Evolutionary conservation across 2,329 filamentous ascomycete genomes (phyloP).

Genomic region (Aspergillus persii): DNA sequence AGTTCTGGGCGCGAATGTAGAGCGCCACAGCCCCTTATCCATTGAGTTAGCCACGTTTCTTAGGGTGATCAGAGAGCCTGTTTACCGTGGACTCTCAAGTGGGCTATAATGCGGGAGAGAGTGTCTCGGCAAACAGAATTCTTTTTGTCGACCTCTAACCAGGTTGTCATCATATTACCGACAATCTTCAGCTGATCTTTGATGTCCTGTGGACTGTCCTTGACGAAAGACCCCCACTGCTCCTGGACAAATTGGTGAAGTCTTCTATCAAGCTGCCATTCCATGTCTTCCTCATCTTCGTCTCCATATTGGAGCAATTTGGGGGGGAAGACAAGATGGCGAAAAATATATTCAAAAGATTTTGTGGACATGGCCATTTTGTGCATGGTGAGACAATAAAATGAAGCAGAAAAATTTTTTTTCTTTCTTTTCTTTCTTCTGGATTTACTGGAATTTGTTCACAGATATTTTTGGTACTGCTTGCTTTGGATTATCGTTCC

Average conservation of each 20-base stretch:
- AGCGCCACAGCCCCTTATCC: slow-evolving; percentile 32
- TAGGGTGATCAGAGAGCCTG: background rate
- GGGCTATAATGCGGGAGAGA: background rate
- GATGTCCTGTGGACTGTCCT: background rate
- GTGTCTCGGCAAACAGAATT: background rate
- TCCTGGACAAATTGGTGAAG: background rate
- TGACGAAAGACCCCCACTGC: background rate
- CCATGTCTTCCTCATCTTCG: background rate
- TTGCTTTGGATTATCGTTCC: no score
- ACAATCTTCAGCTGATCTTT: background rate
- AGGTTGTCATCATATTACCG: background rate
- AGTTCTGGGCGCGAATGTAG: slow-evolving; percentile 46
- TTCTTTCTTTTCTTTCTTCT: no score
- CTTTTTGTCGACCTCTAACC: background rate
- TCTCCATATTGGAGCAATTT: background rate
- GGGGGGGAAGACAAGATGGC: background rate
- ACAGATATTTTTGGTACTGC: no score
- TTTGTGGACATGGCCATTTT: no score
- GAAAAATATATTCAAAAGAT: background rate
- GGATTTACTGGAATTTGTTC: no score
- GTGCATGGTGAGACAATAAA: no score
- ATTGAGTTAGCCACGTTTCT: background rate
- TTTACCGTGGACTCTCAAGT: background rate
- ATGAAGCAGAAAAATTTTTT: no score
- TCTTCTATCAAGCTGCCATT: background rate